Evolutionary conservation across 306 rosid genomes (phyloP), one percentile per base, ranked within the genome.

Genomic region (Gillenia trifoliata): DNA sequence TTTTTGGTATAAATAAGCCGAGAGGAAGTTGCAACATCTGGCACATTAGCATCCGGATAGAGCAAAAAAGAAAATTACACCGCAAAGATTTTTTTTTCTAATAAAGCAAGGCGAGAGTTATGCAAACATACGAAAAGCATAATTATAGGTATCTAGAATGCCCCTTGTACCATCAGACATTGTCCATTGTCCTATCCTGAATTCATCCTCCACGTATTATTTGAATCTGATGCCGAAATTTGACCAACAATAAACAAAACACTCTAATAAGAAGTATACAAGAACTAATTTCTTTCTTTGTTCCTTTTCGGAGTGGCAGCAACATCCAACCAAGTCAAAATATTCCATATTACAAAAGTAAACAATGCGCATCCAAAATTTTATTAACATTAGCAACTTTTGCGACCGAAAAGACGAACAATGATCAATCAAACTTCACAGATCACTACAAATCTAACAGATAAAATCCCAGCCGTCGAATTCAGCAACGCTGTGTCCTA

Each of bases 161-260:
- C 43, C 64, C 49, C 38, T 23, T 56, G n/a, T 57, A 26, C 25
- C 45, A 56, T 31, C 41, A 43, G 12, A 19, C 33, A 73, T n/a
- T 34, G 62, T 4, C 65, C 64, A 56, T 8, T 56, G 64, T 71
- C 66, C 54, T 36, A 71, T 17, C 47, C 75, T 10, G 11, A 26
- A 22, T 40, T 33, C n/a, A 52, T 70, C 34, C 49, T n/a, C 74
- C 49, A 12, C 31, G 9, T 13, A 70, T 15, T 25, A 54, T 34
- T 71, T 55, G 75, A 55, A 71, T 71, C 50, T 4, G 52, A 71
- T 36, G 66, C 26, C 36, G 17, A 64, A 64, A 64, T 5, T 9
- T 29, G 19, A 64, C 45, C 45, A 19, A 64, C 6, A 12, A 10
- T 8, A 64, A 33, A 9, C 52, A 15, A 33, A 1, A 23, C 20